Percentiles rank a stretch among this genome's conserved stretches.
These are phyloP conservation scores for Pezicula radicicola DNA, from an alignment of 2,329 filamentous ascomycete species.

Conservation along the genomic window DNA sequence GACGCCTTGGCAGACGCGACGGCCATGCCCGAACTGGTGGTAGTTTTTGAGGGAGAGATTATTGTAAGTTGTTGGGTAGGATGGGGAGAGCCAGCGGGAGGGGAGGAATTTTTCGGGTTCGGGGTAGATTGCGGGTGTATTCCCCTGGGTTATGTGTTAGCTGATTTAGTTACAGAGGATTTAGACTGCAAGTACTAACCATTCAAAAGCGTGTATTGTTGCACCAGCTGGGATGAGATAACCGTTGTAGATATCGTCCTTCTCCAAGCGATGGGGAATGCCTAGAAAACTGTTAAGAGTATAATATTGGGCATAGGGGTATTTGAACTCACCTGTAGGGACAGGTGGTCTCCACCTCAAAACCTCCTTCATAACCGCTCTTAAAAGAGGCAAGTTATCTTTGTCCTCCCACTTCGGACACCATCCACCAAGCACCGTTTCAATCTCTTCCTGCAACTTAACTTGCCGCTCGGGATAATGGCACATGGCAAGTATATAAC, in stretches of 20 bases:
- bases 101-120: constrained; percentile 61
- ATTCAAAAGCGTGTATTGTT: constrained; percentile 50
- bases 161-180: no score
- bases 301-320: background rate
- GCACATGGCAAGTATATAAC: constrained; percentile 10
- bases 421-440: constrained; percentile 4
- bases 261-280: constrained; percentile 49
- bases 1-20: constrained; percentile 60
- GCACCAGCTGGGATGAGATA: constrained; percentile 52
- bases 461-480: constrained; percentile 5
- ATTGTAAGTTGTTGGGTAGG: constrained; percentile 56
- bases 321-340: constrained; percentile 40
- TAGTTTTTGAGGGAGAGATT: constrained; percentile 63
- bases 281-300: constrained; percentile 20
- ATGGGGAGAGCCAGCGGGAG: constrained; percentile 59
- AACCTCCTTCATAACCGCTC: constrained; percentile 26
- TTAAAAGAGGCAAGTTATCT: constrained; percentile 27
- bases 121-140: constrained; percentile 58
- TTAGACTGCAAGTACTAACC: constrained; percentile 30
- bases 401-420: constrained; percentile 22
- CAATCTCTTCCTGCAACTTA: constrained; percentile 9
- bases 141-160: constrained; percentile 33
- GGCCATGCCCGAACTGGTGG: constrained; percentile 64
- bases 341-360: constrained; percentile 45
- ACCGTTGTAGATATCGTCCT: constrained; percentile 53